Conservation (phyloP, 805 yeast species). For the Lachancea nothofagi region DNA sequence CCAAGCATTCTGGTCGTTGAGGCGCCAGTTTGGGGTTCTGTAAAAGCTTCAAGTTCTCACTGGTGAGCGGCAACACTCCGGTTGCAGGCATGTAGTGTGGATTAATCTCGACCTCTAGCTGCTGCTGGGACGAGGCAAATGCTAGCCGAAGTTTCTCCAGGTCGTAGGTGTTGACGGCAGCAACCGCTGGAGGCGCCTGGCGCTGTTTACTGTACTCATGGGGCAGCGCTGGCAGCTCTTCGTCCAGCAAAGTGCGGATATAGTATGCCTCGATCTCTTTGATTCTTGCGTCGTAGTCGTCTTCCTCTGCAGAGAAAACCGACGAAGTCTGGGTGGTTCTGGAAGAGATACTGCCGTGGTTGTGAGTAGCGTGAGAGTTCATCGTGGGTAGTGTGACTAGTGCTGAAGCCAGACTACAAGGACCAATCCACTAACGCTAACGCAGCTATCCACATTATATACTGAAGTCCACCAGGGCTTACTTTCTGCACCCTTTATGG, state of each 20-base stretch:
- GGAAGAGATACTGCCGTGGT: constrained; percentile 10
- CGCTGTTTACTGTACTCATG: too few relatives aligned
- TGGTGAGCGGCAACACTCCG: constrained; percentile 26
- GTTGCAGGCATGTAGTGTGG: constrained; percentile 18
- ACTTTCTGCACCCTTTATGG: too few relatives aligned
- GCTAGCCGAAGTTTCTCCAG: not conserved
- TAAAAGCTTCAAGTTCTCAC: constrained; percentile 24
- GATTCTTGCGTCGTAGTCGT: constrained; percentile 21
- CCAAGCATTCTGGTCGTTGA: constrained; percentile 7
- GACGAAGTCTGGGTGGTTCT: constrained; percentile 23
- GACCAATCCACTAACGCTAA: too few relatives aligned
- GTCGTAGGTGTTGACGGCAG: not conserved
- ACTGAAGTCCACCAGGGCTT: too few relatives aligned
- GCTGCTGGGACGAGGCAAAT: not conserved
- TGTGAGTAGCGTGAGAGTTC: too few relatives aligned
- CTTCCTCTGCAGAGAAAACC: constrained; percentile 24
- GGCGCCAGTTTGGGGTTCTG: constrained; percentile 17
- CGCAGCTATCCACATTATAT: too few relatives aligned
- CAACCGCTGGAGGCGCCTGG: not conserved
- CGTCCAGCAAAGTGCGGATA: constrained; percentile 26
- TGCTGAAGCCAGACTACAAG: too few relatives aligned
- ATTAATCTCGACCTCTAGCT: constrained; percentile 29
- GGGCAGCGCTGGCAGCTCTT: constrained; percentile 11
- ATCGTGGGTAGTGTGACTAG: too few relatives aligned
- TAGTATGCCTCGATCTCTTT: constrained; percentile 34